Percentiles rank a stretch among this genome's conserved stretches.
These are phyloP conservation scores for Scutellaria galericulata DNA, from an alignment of 257 asterid species.

Conservation along the genomic window DNA sequence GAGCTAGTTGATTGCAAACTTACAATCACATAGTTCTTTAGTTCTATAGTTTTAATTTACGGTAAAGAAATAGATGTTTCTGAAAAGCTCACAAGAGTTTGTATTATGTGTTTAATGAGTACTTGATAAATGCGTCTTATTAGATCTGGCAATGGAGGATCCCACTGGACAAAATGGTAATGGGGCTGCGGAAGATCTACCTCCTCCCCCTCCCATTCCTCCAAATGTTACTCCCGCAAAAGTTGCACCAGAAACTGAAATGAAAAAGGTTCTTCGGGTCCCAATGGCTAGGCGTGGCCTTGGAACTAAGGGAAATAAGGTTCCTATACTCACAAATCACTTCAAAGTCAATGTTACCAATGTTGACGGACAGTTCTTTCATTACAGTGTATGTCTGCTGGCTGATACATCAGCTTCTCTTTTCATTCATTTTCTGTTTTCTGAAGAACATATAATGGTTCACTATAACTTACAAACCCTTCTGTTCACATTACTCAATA, in stretches of 20 bases:
- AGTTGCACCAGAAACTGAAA: slow-evolving; percentile 48
- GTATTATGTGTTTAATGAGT: background rate
- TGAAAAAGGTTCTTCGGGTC: slow-evolving; percentile 55
- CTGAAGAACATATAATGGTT: background rate
- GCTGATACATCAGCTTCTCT: background rate
- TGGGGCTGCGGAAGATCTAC: slow-evolving; percentile 64
- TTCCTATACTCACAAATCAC: slow-evolving; percentile 81
- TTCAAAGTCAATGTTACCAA: slow-evolving; percentile 75
- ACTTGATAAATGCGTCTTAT: background rate
- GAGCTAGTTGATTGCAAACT: too few species aligned
- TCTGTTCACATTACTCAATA: slow-evolving; percentile 22
- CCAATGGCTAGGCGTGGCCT: slow-evolving; percentile 87
- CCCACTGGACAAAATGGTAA: slow-evolving; percentile 46
- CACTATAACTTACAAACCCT: background rate
- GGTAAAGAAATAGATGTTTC: background rate
- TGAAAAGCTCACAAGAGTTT: background rate
- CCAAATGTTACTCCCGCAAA: slow-evolving; percentile 62
- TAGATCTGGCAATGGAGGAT: slow-evolving; percentile 52
- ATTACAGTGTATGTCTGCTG: slow-evolving; percentile 73
- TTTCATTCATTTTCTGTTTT: background rate
- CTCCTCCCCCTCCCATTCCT: slow-evolving; percentile 91
- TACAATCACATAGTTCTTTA: background rate
- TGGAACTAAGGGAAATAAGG: slow-evolving; percentile 75
- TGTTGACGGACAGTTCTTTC: slow-evolving; percentile 77
- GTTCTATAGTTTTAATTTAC: background rate